These are phyloP conservation scores for Amanita pseudoporphyria DNA, from an alignment of 768 basidiomycete genomes.

Conservation along the genomic window DNA sequence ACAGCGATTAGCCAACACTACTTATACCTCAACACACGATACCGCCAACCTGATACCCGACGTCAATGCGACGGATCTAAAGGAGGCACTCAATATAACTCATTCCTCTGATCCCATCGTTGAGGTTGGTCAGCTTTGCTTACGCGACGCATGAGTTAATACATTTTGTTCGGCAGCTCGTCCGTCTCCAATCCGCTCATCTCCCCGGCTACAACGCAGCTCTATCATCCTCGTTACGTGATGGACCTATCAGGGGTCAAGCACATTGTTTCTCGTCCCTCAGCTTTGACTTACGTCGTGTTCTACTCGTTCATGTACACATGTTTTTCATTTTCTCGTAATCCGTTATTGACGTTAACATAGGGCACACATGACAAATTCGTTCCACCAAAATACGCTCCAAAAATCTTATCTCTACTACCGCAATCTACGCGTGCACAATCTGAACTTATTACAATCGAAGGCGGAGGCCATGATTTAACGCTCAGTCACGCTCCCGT, in stretches of 20 bases:
- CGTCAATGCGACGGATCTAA: neutral
- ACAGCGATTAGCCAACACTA: slow-evolving; percentile 35
- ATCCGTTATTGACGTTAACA: neutral
- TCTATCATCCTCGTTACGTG: slow-evolving; percentile 64
- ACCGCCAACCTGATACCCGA: slow-evolving; percentile 3
- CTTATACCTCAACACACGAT: slow-evolving; percentile 8
- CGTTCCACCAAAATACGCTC: slow-evolving; percentile 45
- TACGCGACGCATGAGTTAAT: neutral
- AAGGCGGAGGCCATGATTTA: slow-evolving; percentile 46
- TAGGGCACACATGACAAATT: slow-evolving; percentile 54
- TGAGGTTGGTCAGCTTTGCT: slow-evolving; percentile 24
- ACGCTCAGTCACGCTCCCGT: slow-evolving; percentile 31
- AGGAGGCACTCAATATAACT: neutral
- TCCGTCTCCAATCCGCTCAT: slow-evolving; percentile 71
- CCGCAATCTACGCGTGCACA: slow-evolving; percentile 23
- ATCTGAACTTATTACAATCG: slow-evolving; percentile 36
- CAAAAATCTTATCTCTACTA: slow-evolving; percentile 34
- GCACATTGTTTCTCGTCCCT: slow-evolving; percentile 40
- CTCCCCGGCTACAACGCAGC: slow-evolving; percentile 68
- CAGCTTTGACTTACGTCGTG: slow-evolving; percentile 36
- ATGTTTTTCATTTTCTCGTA: neutral
- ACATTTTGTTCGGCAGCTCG: slow-evolving; percentile 37
- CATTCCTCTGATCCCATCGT: slow-evolving; percentile 24
- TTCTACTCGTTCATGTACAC: slow-evolving; percentile 59
- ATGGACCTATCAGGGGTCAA: slow-evolving; percentile 64